Base-by-base conservation (phyloP, 495 filamentous ascomycete genomes). In the Neurospora sp. region DNA sequence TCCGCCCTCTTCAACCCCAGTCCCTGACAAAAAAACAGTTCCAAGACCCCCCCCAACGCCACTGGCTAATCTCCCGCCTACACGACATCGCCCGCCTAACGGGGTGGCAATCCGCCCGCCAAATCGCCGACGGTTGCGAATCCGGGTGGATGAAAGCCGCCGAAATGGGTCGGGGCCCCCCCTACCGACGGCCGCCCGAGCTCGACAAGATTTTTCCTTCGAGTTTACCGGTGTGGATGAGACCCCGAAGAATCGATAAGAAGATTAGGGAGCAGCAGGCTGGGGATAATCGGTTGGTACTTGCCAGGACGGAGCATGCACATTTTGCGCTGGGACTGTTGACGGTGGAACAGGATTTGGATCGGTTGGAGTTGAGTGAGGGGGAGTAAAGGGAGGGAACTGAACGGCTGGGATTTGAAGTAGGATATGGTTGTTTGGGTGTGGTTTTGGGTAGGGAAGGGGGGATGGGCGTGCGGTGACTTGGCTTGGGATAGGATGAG, bases 111-210 rank as follows among this genome's bases (percentile, higher is more conserved):
- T 91, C 90, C 2, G 91, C 93, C 27, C 86, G 89, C 44, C 87
- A 93, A 41, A 93, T 98, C 73, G 92, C 93, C 12, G 81, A 87
- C 66, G 94, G 94, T 3, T 97, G 93, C 81, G 94, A 98, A 80
- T 89, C 87, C 14, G 87, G 90, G 5, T 99, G 96, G 96, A 85
- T 88, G 60, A 90, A 88, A 74, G 88, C 91, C 12, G 91, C 89
- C 0, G 87, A 89, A 72, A 81, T 90, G 74, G 93, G 93, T 4
- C 87, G 88, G 9, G 95, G 94, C 0, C 94, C 94, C 20, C 88
- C 88, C 14, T 97, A 96, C 80, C 77, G 83, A 71, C 81, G 86
- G 73, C 85, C 87, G n/a, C 82, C 83, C 31, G 78, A 81, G 69
- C 73, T 84, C 31, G 80, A 77, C 0, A 78, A 74, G 72, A 71